Base-by-base conservation (phyloP, 1,284 basidiomycete genomes). In the Fomitopsis pinicola region DNA sequence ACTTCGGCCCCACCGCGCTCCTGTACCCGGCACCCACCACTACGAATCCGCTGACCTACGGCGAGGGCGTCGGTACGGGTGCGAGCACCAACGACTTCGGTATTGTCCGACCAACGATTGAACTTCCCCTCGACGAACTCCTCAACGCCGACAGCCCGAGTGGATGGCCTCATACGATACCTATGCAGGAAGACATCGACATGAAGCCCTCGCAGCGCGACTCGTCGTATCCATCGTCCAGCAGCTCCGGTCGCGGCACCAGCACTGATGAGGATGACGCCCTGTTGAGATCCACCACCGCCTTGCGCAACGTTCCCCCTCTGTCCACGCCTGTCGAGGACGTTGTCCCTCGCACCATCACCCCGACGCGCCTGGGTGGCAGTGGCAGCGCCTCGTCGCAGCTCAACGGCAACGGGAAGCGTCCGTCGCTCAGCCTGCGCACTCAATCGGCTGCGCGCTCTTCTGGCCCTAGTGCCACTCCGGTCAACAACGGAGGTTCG, bases 1-100 rank as follows among this genome's bases (percentile, higher is more conserved):
- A 87, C 67, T 92, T 92, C 67, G 86, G 86, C 42, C 89, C 90
- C 9, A 80, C 87, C 46, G 88, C 89, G n/a, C 77, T 92, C n/a
- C 78, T 92, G 62, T 84, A 83, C 68, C 78, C 84, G 2, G 78
- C 84, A 44, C 87, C 87, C 2, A 83, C 87, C 22, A 72, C 86
- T 55, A 82, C 86, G 72, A 88, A 79, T 64, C 73, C 80, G 60
- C 82, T 88, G 80, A 89, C 84, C 67, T 91, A 91, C 71, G 89
- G 89, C 62, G 89, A 91, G 73, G 88, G 84, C 55, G 78, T 85
- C 68, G 80, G 77, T 68, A 71, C 76, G 64, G 77, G 79, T 62
- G 59, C 64, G 58, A 66, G 63, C 53, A 72, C 71, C 45, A 69
- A 71, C 55, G 83, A 85, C 42, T 83, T 92, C 69, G 82, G 81